phyloP scores from a whole-genome alignment of 139 green algal genomes.

The Limnomonas spitsbergensis region DNA sequence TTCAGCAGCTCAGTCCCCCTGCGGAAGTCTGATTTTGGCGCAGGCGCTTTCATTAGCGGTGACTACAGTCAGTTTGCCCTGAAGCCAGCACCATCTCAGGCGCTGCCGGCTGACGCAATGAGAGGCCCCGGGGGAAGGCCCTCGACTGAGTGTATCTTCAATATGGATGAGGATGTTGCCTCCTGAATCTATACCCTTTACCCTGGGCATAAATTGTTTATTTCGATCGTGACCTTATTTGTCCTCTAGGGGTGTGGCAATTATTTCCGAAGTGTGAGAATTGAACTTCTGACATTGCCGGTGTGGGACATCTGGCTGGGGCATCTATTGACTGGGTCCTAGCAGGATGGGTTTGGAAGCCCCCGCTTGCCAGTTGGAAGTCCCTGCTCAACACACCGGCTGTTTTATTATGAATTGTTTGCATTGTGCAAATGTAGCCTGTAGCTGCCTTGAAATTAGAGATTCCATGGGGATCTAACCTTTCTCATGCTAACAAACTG shows the following conservation, averaged over 20 bases:
- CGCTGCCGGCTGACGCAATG: neutral
- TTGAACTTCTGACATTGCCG: neutral
- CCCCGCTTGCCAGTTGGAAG: too few relatives aligned
- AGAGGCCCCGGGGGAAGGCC: neutral
- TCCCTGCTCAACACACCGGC: too few relatives aligned
- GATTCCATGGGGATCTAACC: too few relatives aligned
- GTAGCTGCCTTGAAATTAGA: too few relatives aligned
- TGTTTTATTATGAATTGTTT: too few relatives aligned
- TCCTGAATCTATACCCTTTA: neutral
- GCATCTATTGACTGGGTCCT: neutral
- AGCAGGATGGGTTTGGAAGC: neutral
- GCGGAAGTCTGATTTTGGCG: neutral
- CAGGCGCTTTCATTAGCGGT: neutral
- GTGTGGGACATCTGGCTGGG: neutral
- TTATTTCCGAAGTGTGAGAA: neutral
- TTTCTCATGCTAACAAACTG: too few relatives aligned
- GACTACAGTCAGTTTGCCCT: neutral
- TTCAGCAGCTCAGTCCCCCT: neutral
- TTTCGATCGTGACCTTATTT: neutral
- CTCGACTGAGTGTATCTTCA: neutral
- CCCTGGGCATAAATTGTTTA: neutral
- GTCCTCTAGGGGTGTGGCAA: neutral
- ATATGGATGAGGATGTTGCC: neutral
- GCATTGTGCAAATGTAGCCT: too few relatives aligned
- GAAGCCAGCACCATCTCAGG: neutral